Conservation (phyloP, 306 rosid genomes). For the Albizia julibrissin region DNA sequence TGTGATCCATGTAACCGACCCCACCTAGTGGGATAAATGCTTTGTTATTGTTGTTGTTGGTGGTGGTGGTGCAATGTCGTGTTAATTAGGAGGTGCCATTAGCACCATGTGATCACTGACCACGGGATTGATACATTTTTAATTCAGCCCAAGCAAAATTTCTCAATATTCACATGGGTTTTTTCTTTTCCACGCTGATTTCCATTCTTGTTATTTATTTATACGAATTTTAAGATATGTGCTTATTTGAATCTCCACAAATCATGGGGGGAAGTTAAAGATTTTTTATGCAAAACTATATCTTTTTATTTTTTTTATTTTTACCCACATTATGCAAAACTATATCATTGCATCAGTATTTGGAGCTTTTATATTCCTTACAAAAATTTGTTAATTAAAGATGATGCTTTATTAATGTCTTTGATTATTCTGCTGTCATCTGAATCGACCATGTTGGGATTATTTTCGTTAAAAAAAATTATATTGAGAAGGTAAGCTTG, state of each 20-base stretch:
- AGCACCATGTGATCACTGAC: neutral
- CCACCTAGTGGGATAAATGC: too few relatives aligned
- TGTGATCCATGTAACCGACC: too few relatives aligned
- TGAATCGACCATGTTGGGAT: neutral
- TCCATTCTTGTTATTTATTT: too few relatives aligned
- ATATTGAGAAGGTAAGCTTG: neutral
- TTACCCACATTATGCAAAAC: too few relatives aligned
- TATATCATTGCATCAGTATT: neutral
- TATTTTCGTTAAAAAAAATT: neutral
- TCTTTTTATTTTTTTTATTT: neutral
- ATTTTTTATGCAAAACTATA: neutral
- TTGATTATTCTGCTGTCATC: neutral
- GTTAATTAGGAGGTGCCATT: neutral
- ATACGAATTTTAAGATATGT: neutral
- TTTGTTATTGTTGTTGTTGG: too few relatives aligned
- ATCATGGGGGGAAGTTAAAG: neutral
- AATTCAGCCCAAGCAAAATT: neutral
- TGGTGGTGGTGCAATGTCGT: conserved; percentile 8
- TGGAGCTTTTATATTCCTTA: neutral
- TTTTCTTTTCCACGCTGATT: neutral
- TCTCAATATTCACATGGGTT: neutral
- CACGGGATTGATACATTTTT: neutral
- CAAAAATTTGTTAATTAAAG: neutral
- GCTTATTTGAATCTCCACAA: neutral
- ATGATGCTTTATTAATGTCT: neutral